Evolutionary conservation across 257 asterid species (phyloP), one percentile per base, ranked within the genome.

Genomic region (Solanum clarkiae): DNA sequence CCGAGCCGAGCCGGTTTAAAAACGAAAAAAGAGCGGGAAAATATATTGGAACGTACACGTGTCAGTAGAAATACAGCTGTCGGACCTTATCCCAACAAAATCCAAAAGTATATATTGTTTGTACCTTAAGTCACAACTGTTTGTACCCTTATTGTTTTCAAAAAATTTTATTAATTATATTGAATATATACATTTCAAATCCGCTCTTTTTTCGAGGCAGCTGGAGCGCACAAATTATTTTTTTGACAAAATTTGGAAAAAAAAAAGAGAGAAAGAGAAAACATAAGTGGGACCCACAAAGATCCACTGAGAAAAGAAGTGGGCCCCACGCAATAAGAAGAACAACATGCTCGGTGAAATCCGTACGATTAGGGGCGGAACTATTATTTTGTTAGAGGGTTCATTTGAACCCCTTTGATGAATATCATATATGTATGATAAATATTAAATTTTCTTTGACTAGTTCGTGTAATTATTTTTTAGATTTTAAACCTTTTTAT

Each of bases 181-280:
- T 89, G 84, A 84, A 88, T 32, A 90, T 83, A 80, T 80, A 56
- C 90, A 87, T 88, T 88, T 90, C 89, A 75, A 86, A 89, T 90
- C 92, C 92, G 91, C 91, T 88, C 89, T 10, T 70, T 80, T 45
- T 85, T n/a, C 85, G 86, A 85, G 85, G 90, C 90, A 90, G 91
- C 91, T 90, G 92, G 90, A 84, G 90, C 86, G 91, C 91, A 90
- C 87, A 72, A 80, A 55, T n/a, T 20, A n/a, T 22, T 13, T n/a
- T 18, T 17, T 63, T 2, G 36, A 32, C 36, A 32, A 32, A 32
- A 32, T 32, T 36, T 36, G 42, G 36, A 3, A 22, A 49, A 84
- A 49, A 42, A 13, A 66, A 63, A 81, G 2, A 32, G 36, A 32
- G 36, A 82, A 12, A 69, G 56, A n/a, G n/a, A n/a, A n/a, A n/a